Conservation (phyloP, 78 protist species). For the Blattamonas nauphoetae region DNA sequence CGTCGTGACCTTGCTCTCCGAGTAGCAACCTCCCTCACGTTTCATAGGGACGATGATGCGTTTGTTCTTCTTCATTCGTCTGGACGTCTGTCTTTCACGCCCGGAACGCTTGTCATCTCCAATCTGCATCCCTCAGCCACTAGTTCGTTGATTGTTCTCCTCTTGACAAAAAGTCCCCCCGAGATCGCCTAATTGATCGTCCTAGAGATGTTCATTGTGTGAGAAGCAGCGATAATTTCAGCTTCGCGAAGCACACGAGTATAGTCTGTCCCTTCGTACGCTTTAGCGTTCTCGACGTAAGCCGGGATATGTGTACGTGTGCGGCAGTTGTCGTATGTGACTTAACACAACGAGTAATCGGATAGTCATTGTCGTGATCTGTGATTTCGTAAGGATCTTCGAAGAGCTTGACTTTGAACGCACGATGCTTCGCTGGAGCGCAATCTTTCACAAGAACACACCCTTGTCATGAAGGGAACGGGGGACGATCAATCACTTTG, state of each 20-base stretch:
- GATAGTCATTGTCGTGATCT: constrained; percentile 51
- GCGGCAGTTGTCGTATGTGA: constrained; percentile 9
- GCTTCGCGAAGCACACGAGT: constrained; percentile 52
- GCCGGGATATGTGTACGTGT: constrained; percentile 22
- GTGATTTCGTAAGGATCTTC: constrained; percentile 10
- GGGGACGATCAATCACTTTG: constrained; percentile 38
- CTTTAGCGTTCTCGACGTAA: constrained; percentile 9
- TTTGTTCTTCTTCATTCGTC: no score
- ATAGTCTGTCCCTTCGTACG: constrained; percentile 29
- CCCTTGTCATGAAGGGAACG: constrained; percentile 51
- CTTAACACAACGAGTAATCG: constrained; percentile 13
- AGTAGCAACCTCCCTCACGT: no score
- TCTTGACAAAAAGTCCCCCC: no score
- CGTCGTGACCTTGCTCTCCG: no score
- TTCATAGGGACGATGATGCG: no score
- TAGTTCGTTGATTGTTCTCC: no score
- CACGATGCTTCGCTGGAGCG: constrained; percentile 33
- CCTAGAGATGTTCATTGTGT: no score
- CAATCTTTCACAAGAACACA: constrained; percentile 22
- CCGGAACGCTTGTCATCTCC: no score
- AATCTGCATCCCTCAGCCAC: no score
- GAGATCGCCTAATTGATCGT: no score
- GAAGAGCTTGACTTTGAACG: constrained; percentile 39
- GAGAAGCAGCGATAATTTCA: constrained; percentile 41
- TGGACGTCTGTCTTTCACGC: no score